Evolutionary conservation across 305 asterid species (phyloP).

Genomic region (Solanum hybrid): DNA sequence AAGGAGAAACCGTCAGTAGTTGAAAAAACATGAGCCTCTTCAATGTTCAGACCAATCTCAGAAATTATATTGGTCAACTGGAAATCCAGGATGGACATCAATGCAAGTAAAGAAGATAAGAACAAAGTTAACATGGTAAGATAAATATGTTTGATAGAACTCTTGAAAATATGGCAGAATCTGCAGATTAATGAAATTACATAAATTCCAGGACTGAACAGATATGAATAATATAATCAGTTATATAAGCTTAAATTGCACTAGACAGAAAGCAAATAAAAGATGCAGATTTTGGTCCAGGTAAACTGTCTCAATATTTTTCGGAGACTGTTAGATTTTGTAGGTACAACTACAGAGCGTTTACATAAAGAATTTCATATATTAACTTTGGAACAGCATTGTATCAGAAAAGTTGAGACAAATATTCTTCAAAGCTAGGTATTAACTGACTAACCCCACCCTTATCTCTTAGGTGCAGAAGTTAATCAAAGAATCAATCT

Average conservation of each 20-base stretch:
- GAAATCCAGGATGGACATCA: conserved; percentile 1
- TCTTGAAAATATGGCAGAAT: background rate
- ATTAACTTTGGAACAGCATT: background rate
- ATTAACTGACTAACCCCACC: background rate
- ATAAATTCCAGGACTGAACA: background rate
- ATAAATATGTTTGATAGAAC: background rate
- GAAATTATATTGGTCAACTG: conserved; percentile 43
- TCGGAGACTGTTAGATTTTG: background rate
- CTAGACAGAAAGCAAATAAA: background rate
- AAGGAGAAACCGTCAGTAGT: conserved; percentile 50
- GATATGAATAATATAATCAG: background rate
- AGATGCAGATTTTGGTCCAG: background rate
- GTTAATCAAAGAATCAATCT: background rate
- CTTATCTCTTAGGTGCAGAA: background rate
- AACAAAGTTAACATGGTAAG: background rate
- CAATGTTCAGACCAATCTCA: conserved; percentile 49
- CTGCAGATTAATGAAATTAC: background rate
- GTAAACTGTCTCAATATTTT: background rate
- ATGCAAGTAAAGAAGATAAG: background rate
- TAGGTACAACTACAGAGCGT: background rate
- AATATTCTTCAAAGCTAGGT: background rate
- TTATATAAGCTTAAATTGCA: background rate
- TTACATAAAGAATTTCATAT: background rate
- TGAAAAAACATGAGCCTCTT: conserved; percentile 53
- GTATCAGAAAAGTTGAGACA: background rate